phyloP scores from a whole-genome alignment of 352 stramenopile genomes.

The Phytopythium vexans region DNA sequence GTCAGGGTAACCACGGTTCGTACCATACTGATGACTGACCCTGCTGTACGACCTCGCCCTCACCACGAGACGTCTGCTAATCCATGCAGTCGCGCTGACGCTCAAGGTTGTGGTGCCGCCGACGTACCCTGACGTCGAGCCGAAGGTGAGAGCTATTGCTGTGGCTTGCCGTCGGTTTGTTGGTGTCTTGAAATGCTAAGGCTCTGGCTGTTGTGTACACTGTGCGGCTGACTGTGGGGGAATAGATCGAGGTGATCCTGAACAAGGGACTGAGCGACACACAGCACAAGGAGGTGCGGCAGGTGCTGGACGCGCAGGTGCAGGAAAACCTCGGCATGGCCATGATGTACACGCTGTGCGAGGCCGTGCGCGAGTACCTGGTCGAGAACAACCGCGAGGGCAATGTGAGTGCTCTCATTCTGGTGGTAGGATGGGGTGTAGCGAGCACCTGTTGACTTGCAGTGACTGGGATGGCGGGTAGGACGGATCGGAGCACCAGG shows the following conservation, averaged over 20 bases:
- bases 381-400: conserved; percentile 86
- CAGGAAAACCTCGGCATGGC: conserved; percentile 83
- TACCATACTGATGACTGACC: neutral
- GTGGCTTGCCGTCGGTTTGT: neutral
- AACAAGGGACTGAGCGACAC: conserved; percentile 78
- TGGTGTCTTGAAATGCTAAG: neutral
- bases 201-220: neutral
- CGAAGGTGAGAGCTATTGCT: conserved; percentile 28
- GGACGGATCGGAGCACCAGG: conserved; percentile 86
- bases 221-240: neutral
- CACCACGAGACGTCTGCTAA: neutral
- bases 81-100: conserved; percentile 51
- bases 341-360: conserved; percentile 85
- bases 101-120: conserved; percentile 73
- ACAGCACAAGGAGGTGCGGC: conserved; percentile 76
- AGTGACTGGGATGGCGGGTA: conserved; percentile 13
- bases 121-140: conserved; percentile 78
- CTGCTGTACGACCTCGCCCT: neutral
- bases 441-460: neutral
- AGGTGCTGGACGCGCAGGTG: conserved; percentile 60
- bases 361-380: conserved; percentile 83
- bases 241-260: conserved; percentile 65
- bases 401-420: conserved; percentile 43
- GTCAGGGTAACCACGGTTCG: conserved; percentile 77
- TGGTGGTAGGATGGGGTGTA: neutral